A percentile compares a stretch with the other conserved stretches of the same genome.
These are phyloP conservation scores for Ampelomyces quisqualis DNA, from an alignment of 2,329 filamentous ascomycete genomes.

Conservation along the genomic window DNA sequence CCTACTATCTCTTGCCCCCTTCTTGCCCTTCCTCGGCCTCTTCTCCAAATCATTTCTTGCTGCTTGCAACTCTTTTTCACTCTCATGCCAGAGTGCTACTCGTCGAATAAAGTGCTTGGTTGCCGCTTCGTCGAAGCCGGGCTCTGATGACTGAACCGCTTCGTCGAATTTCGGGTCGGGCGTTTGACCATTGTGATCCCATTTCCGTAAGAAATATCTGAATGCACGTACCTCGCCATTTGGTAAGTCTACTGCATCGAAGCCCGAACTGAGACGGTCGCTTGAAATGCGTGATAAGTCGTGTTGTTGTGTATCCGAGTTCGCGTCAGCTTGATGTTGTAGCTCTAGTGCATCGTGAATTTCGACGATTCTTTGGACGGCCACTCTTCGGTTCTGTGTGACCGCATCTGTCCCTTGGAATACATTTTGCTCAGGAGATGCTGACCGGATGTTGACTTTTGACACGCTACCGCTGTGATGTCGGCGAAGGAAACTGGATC, in stretches of 20 bases:
- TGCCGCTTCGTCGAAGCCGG: slow-evolving; percentile 20
- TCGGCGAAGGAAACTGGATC: slow-evolving; percentile 8
- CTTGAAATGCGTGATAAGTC: slow-evolving; percentile 8
- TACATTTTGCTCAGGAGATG: background rate
- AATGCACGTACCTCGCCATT: slow-evolving; percentile 27
- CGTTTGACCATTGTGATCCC: slow-evolving; percentile 13
- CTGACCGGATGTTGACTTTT: slow-evolving; percentile 2
- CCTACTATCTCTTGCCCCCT: slow-evolving; percentile 11
- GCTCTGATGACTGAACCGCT: slow-evolving; percentile 8
- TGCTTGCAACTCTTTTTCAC: slow-evolving; percentile 15
- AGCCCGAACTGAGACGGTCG: slow-evolving; percentile 18
- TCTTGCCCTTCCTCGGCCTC: slow-evolving; percentile 5
- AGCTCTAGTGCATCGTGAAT: slow-evolving; percentile 18
- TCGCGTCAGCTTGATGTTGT: slow-evolving; percentile 6
- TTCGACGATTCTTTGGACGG: slow-evolving; percentile 18
- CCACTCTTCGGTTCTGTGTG: slow-evolving; percentile 14
- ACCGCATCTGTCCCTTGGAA: slow-evolving; percentile 23
- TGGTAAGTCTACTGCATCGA: slow-evolving; percentile 12
- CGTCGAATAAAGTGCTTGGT: slow-evolving; percentile 26
- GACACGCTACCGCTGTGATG: slow-evolving; percentile 11
- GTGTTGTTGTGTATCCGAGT: slow-evolving; percentile 3
- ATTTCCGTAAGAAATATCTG: slow-evolving; percentile 21
- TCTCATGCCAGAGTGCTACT: slow-evolving; percentile 23
- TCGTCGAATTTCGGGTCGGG: slow-evolving; percentile 21
- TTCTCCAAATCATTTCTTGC: slow-evolving; percentile 13